Percentiles rank a stretch among this genome's conserved stretches.
These are phyloP conservation scores for Asterophora parasitica DNA, from an alignment of 768 basidiomycete species.

Conservation along the genomic window DNA sequence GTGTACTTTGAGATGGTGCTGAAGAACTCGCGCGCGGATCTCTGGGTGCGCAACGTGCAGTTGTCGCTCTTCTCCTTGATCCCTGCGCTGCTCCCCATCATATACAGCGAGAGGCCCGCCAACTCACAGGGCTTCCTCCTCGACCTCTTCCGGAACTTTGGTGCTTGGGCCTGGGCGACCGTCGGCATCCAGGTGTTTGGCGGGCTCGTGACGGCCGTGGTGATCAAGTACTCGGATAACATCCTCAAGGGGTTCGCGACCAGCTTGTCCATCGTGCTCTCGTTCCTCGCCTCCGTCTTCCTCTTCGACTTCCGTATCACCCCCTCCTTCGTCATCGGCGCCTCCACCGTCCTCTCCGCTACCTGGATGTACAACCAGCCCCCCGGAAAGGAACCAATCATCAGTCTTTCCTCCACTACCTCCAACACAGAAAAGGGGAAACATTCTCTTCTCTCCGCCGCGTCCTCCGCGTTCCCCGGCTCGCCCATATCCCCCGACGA, in stretches of 20 bases:
- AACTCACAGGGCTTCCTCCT: conserved; percentile 45
- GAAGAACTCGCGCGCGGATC: conserved; percentile 76
- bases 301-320: conserved; percentile 91
- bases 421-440: too few species aligned
- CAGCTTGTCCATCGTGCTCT: conserved; percentile 65
- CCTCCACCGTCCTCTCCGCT: conserved; percentile 72
- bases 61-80: conserved; percentile 85
- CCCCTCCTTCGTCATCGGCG: conserved; percentile 30
- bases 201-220: conserved; percentile 89
- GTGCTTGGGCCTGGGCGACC: conserved; percentile 93
- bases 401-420: conserved; percentile 25
- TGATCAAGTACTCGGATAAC: conserved; percentile 89
- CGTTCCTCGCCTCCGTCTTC: conserved; percentile 88
- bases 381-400: conserved; percentile 26
- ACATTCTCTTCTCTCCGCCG: conserved; percentile 23
- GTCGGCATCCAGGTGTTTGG: conserved; percentile 89
- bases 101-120: conserved; percentile 44
- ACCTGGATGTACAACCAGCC: conserved; percentile 79
- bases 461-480: conserved; percentile 30
- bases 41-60: conserved; percentile 91
- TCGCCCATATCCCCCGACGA: conserved; percentile 17
- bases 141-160: conserved; percentile 81
- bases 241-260: conserved; percentile 72
- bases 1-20: conserved; percentile 95
- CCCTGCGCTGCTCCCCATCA: conserved; percentile 80